Base-by-base conservation (phyloP, 805 yeast species). In the Pichia insulana region DNA sequence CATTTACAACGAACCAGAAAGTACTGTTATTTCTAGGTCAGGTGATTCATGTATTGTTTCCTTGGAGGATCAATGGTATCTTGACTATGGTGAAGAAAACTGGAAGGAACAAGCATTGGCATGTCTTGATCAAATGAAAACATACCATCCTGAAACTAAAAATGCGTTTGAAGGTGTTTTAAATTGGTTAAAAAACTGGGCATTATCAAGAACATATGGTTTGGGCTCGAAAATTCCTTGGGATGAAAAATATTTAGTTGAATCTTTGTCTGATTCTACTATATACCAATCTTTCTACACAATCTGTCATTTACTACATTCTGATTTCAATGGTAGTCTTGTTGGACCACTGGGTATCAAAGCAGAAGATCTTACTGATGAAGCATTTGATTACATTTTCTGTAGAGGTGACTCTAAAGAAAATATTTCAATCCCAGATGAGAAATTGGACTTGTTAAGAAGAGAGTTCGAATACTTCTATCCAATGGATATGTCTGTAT, bases 131-230 rank as follows among this genome's bases (percentile, higher is more conserved):
- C 61, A 65, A 46, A 80, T 92, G 90, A 76, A 83, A 61, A 74
- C 89, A 10, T 90, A 75, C 70, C 72, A 81, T 41, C 70, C 80
- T 39, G 97, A 89, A 68, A 85, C 94, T 34, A 75, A 83, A 56
- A 78, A 90, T 58, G 96, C 94, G 7, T 90, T 92, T 56, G 96
- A 88, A 65, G 89, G 88, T 63, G 95, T 85, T 45, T 72, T 92
- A 57, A 94, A 82, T 53, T 92, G 98, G 98, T 77, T 92, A 58
- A 85, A 83, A 69, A 89, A 88, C 71, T 92, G 98, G 98, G 97
- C 98, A 40, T 86, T 92, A 46, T 86, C 95, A 45, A 84, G 98
- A 72, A 81, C 95, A 43, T 92, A 86, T 55, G 98, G 98, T 62
- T 73, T 92, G 53, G 98, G 98, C 62, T 80, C 97, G 44, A 80